Evolutionary conservation across 176 grass and related monocot genomes (phyloP), one percentile per base, ranked within the genome.

Genomic region (Saccharum officinarum): DNA sequence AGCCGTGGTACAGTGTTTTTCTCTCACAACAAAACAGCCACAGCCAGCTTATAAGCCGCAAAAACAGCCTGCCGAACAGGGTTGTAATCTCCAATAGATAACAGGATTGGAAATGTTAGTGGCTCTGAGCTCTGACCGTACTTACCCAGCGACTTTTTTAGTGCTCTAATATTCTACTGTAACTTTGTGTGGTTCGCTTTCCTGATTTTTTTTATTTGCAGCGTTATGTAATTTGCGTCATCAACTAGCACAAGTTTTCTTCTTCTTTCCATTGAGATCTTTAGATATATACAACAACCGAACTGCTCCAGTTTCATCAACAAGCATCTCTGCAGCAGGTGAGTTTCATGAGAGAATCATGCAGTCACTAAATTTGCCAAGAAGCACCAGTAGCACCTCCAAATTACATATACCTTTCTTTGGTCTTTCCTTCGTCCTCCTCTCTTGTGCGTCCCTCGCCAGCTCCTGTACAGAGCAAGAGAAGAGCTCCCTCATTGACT

Each of bases 381-480:
- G 74, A 59, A 31, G 73, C 75, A 79, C 30, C 13, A 87, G 26
- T 45, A 77, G 40, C 59, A 45, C 50, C 70, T 80, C 71, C 52
- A 90, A 41, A 62, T 23, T 67, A 34, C 62, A 30, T 2, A 0
- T 28, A 4, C 22, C 73, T 25, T 75, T 36, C 28, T 57, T 63
- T 5, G 17, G 47, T 4, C 22, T 86, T 25, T 50, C 44, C 17
- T 26, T 78, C 23, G 11, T 83, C 45, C 67, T 92, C 52, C 26
- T 92, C 82, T 81, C 45, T 13, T 80, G 64, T 0, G 72, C 34
- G 9, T 88, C 82, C 6, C 64, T 49, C 0, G 11, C n/a, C 22
- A 73, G 45, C 76, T 85, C 91, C 59, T 96, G 91, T 69, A 91
- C 88, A 0, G 77, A 89, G 70, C 65, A 90, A 86, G 94, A 96